Evolutionary conservation across 208 protist genomes (phyloP).

Genomic region (Leishmania lainsoni): DNA sequence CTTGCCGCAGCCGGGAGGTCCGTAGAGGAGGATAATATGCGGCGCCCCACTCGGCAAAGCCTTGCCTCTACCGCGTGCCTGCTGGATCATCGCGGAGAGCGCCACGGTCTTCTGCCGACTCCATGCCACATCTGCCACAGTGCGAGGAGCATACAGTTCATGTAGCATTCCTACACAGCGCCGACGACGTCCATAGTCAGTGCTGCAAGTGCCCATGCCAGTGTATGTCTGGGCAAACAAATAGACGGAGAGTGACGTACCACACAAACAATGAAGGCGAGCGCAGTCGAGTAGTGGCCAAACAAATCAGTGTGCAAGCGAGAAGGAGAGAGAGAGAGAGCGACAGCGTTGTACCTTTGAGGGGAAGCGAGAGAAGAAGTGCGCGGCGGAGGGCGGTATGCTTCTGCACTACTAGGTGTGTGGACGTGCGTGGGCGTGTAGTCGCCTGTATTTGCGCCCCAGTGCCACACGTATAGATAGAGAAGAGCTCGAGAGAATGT

Average conservation of each 20-base stretch:
- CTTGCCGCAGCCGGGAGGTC: constrained; percentile 81
- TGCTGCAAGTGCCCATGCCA: not conserved
- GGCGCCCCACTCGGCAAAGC: constrained; percentile 11
- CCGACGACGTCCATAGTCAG: constrained; percentile 9
- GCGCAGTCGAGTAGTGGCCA: too few relatives aligned
- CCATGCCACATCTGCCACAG: constrained; percentile 59
- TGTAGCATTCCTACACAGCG: constrained; percentile 51
- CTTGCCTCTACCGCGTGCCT: constrained; percentile 9
- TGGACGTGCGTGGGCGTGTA: not conserved
- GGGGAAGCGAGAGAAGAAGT: constrained; percentile 10
- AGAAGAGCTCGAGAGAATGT: not conserved
- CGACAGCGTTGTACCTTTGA: not conserved
- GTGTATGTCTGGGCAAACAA: not conserved
- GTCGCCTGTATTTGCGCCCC: not conserved
- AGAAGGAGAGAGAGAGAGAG: not conserved
- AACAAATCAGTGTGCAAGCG: not conserved
- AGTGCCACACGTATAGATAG: not conserved
- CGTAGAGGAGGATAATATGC: constrained; percentile 67
- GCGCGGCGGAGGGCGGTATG: not conserved
- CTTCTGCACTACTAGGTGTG: not conserved
- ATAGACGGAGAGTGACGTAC: constrained; percentile 3
- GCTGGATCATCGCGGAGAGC: constrained; percentile 39
- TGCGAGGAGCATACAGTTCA: constrained; percentile 66
- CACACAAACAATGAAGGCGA: not conserved
- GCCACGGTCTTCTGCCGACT: constrained; percentile 69